phyloP scores from a whole-genome alignment of 345 rosid genomes.

The Kernera saxatilis region DNA sequence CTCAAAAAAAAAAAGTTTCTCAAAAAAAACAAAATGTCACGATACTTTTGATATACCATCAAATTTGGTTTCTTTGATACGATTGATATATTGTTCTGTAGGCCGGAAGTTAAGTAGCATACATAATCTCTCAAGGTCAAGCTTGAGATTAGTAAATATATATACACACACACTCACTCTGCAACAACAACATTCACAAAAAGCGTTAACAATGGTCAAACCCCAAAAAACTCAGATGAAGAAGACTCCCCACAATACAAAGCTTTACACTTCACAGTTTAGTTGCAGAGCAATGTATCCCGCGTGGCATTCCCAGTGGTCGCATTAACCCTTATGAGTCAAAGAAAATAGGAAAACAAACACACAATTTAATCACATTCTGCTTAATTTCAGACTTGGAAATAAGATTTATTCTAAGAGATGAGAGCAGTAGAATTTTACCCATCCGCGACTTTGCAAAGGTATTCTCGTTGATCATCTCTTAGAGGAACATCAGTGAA shows the following conservation, averaged over 20 bases:
- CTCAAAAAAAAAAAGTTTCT: neutral
- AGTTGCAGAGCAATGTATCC: conserved; percentile 76
- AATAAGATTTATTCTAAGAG: neutral
- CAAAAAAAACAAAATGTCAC: neutral
- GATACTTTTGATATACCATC: neutral
- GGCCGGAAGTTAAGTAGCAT: neutral
- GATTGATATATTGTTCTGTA: neutral
- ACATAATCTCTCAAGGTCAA: neutral
- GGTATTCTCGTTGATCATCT: conserved; percentile 83
- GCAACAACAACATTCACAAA: neutral
- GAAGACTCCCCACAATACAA: neutral
- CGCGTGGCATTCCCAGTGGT: conserved; percentile 77
- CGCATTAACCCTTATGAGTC: conserved; percentile 52
- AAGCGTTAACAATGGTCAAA: neutral
- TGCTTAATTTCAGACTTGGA: neutral
- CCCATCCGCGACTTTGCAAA: conserved; percentile 91
- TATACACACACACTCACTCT: neutral
- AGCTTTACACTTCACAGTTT: conserved; percentile 19
- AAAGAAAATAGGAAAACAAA: neutral
- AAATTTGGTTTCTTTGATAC: neutral
- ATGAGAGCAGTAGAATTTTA: conserved; percentile 19
- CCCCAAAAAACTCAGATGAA: neutral
- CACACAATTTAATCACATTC: neutral
- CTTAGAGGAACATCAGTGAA: conserved; percentile 93
- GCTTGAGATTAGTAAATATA: conserved; percentile 4